Conservation (phyloP, 2,329 filamentous ascomycete species). For the Aureobasidium mangrovei region DNA sequence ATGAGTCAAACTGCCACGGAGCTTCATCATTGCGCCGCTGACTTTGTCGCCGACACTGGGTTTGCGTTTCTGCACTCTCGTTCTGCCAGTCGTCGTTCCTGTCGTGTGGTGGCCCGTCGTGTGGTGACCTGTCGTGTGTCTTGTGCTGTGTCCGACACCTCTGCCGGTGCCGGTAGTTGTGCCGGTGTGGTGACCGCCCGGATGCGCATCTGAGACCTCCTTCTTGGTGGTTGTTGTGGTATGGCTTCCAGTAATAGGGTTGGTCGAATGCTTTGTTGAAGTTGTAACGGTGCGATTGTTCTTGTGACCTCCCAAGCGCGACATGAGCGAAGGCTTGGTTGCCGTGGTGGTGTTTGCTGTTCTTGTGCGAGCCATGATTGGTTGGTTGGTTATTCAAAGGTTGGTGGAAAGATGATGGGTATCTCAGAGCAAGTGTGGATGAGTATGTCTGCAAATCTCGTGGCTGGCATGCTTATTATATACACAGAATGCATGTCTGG, state of each 20-base stretch:
- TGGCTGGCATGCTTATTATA: constrained; percentile 1
- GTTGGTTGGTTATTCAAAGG: neutral
- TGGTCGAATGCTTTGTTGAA: constrained; percentile 37
- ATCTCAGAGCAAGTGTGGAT: neutral
- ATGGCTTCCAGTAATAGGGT: constrained; percentile 33
- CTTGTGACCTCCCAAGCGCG: constrained; percentile 41
- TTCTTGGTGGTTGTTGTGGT: constrained; percentile 27
- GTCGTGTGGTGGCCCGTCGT: constrained; percentile 24
- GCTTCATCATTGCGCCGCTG: constrained; percentile 63
- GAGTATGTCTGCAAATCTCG: neutral
- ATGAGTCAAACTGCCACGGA: constrained; percentile 60
- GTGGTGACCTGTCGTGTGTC: constrained; percentile 24
- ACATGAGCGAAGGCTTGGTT: constrained; percentile 45
- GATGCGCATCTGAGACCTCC: constrained; percentile 22
- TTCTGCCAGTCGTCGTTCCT: constrained; percentile 20
- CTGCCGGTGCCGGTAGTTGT: constrained; percentile 22
- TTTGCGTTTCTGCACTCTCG: constrained; percentile 47
- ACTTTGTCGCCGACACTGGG: constrained; percentile 67
- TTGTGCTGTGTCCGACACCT: constrained; percentile 16
- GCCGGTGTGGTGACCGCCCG: constrained; percentile 20
- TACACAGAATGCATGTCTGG: neutral
- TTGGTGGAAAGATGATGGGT: neutral
- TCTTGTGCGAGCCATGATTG: constrained; percentile 9
- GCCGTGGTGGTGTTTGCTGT: constrained; percentile 23
- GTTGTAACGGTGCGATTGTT: constrained; percentile 33